Evolutionary conservation across 2,329 filamentous ascomycete genomes (phyloP).

Genomic region (Aaosphaeria pasadenensis): DNA sequence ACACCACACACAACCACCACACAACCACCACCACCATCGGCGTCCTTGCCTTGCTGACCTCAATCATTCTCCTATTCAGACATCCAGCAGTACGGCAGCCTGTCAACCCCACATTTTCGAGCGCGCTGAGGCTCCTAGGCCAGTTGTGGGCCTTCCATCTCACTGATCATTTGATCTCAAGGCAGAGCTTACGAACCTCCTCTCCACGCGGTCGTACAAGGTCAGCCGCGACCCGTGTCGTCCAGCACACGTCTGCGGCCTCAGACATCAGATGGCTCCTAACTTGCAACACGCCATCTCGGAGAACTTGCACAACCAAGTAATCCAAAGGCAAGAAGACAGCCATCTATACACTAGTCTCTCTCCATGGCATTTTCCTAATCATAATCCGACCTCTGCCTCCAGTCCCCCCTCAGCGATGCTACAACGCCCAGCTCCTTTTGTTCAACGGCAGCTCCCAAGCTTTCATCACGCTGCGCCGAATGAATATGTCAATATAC

Average conservation of each 20-base stretch:
- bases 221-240: neutral
- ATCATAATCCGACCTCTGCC: slow-evolving; percentile 17
- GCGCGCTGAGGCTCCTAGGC: neutral
- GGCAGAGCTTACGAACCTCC: neutral
- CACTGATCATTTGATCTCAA: no score
- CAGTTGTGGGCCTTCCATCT: no score
- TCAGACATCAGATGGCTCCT: slow-evolving; percentile 14
- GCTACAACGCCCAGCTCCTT: slow-evolving; percentile 5
- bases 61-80: no score
- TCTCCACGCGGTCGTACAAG: neutral
- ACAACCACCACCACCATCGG: no score
- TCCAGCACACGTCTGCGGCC: neutral
- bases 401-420: slow-evolving; percentile 2
- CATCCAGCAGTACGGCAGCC: no score
- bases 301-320: slow-evolving; percentile 24
- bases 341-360: slow-evolving; percentile 18
- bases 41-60: no score
- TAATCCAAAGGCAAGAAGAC: slow-evolving; percentile 7
- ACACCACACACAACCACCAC: no score
- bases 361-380: slow-evolving; percentile 19
- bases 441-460: slow-evolving; percentile 9
- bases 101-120: no score
- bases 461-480: slow-evolving; percentile 14
- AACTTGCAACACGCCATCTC: slow-evolving; percentile 23
- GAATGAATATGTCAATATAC: slow-evolving; percentile 18